phyloP scores from a whole-genome alignment of 1,284 basidiomycete genomes.

The Puccinia novopanici region DNA sequence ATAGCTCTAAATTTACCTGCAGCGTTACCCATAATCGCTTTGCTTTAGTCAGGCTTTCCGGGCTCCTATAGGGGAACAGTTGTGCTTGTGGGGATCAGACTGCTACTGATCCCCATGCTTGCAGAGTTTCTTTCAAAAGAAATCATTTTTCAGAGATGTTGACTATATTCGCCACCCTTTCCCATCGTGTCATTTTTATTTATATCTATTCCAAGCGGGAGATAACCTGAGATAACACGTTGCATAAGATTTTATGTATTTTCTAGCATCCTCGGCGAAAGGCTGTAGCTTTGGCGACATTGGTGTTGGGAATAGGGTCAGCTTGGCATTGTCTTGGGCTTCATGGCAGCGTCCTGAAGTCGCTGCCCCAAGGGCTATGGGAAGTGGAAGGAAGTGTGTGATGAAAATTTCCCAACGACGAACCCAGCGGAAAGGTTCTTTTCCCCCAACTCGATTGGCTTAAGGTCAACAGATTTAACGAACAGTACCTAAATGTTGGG shows the following conservation, averaged over 20 bases:
- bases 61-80: not conserved
- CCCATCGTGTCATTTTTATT: not conserved
- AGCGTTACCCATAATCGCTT: too few species aligned
- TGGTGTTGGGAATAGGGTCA: not conserved
- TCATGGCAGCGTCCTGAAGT: not conserved
- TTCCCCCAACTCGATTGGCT: slow-evolving; percentile 9
- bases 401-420: not conserved
- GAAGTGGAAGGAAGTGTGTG: not conserved
- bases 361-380: not conserved
- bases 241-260: too few species aligned
- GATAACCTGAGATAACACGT: too few species aligned
- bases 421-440: slow-evolving; percentile 3
- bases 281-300: not conserved
- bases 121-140: slow-evolving; percentile 10
- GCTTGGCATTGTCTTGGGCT: not conserved
- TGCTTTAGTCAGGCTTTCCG: too few species aligned
- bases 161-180: not conserved
- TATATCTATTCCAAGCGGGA: not conserved
- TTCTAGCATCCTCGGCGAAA: not conserved
- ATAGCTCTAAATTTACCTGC: too few species aligned
- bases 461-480: not conserved
- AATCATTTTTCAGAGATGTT: not conserved
- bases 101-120: not conserved
- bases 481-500: not conserved
- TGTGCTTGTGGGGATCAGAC: not conserved